Base-by-base conservation (phyloP, 2,329 filamentous ascomycete species). In the Fusarium citri region DNA sequence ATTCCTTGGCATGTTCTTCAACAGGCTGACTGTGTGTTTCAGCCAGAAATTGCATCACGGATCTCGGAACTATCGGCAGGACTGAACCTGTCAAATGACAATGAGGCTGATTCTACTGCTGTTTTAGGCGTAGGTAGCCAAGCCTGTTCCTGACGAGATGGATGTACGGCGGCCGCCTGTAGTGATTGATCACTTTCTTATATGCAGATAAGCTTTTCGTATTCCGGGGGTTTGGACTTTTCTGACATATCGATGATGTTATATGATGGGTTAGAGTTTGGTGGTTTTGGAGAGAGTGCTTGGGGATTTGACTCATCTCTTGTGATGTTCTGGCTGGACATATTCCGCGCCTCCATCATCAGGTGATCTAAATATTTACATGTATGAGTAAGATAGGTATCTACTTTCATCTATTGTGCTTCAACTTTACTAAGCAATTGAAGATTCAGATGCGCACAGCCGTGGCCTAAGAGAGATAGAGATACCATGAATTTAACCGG, bases 1-100 rank as follows among this genome's bases (percentile, higher is more conserved):
- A 67, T 67, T 67, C 64, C 64, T 22, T 41, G 23, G 31, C 12
- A 23, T 22, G 25, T 4, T 9, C 22, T n/a, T 16, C 30, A 34
- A 34, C 31, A 18, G 31, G 31, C 16, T 25, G 22, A 42, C 25
- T 23, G 12, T 8, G 16, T 30, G 50, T 51, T 45, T 57, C 45
- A 23, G 40, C 12, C 18, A 45, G n/a, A 9, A 5, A 28, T 42
- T 37, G 14, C 30, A 47, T 66, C 20, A 50, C 22, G 40, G 23
- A 41, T 50, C n/a, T 62, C 49, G 49, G 40, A 14, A 51, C 12
- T 31, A 28, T 51, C 49, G 28, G 45, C 20, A 48, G 6, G 12
- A 28, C 12, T 14, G 12, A 14, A 30, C 28, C 28, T 30, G 28
- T 18, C 31, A 18, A 5, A 34, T 31, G 15, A 9, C 10, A 34